Evolutionary conservation across 352 stramenopile genomes (phyloP).

Genomic region (Phytophthora pini): DNA sequence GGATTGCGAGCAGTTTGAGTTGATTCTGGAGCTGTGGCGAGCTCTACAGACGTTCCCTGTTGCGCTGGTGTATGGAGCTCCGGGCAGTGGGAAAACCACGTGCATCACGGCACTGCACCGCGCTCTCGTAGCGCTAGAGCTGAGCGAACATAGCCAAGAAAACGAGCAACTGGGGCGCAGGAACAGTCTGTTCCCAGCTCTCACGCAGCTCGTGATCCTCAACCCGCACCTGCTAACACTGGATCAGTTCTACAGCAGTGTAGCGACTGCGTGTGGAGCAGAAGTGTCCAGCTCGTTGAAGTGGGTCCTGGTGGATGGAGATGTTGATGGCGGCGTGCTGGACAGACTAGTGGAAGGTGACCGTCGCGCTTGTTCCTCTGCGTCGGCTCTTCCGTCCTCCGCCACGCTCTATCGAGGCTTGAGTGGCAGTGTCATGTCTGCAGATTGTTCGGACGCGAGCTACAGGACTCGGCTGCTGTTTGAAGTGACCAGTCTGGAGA

Average conservation of each 20-base stretch:
- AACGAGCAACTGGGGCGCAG: conserved; percentile 9
- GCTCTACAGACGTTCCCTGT: conserved; percentile 33
- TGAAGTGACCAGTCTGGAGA: conserved; percentile 21
- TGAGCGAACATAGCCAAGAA: conserved; percentile 35
- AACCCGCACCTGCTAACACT: conserved; percentile 41
- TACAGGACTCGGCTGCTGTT: conserved; percentile 28
- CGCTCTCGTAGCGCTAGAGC: conserved; percentile 52
- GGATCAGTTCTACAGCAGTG: conserved; percentile 39
- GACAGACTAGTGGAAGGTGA: conserved; percentile 38
- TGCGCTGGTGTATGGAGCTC: conserved; percentile 47
- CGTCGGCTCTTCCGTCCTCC: conserved; percentile 16
- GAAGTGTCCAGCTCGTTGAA: conserved; percentile 3
- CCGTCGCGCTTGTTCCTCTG: conserved; percentile 14
- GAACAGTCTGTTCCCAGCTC: neutral
- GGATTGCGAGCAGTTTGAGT: conserved; percentile 29
- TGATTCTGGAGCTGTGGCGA: conserved; percentile 50
- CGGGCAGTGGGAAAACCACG: conserved; percentile 53
- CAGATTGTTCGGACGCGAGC: conserved; percentile 4
- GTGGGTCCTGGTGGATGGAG: conserved; percentile 46
- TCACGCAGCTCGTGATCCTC: conserved; percentile 40
- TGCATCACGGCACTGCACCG: conserved; percentile 58
- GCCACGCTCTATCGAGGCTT: conserved; percentile 19
- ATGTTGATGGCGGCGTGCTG: conserved; percentile 31
- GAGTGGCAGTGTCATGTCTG: conserved; percentile 13
- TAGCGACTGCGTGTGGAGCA: conserved; percentile 14